Evolutionary conservation across 2,329 filamentous ascomycete species (phyloP), one percentile per base, ranked within the genome.

Genomic region (Ascomycota sp.): DNA sequence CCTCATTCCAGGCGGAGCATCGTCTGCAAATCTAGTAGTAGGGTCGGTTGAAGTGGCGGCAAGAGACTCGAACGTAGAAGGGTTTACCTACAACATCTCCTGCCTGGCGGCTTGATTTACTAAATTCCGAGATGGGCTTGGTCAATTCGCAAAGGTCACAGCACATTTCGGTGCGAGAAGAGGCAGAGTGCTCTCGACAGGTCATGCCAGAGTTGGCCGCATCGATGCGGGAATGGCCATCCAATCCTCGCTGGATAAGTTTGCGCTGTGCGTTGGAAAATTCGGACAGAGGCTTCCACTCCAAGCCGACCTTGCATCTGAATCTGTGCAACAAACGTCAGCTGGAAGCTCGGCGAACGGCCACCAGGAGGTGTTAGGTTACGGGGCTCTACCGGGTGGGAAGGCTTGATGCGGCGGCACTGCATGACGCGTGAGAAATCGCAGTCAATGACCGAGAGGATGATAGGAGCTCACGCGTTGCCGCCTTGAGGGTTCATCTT

Each of bases 1-100:
- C 46, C 21, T 51, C 47, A 0, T 32, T 40, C 53, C 53, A 57
- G 4, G 45, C 50, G 8, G 39, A 41, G 30, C 53, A 57, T 31
- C 40, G 36, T 25, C 34, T 40, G 35, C 53, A 57, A 23, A 38
- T 38, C 53, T 56, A n/a, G n/a, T n/a, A n/a, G n/a, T n/a, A n/a
- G n/a, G n/a, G 10, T 15, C 4, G 4, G 9, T 2, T 3, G 13
- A 3, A 30, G 44, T 17, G 43, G 34, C 8, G 11, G 15, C 15
- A 9, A 8, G 5, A 4, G 7, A 8, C 11, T 15, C 9, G 7
- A 9, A 9, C 10, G 28, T 7, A 29, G 20, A 13, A 4, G 6
- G 23, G 9, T n/a, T 2, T 5, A 38, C 50, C 39, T 32, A 55
- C 53, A 13, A 38, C 38, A 4, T 46, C 41, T 2, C 43, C 48